Evolutionary conservation across 1,284 basidiomycete species (phyloP).

Genomic region (Ustilago shanxiensis): DNA sequence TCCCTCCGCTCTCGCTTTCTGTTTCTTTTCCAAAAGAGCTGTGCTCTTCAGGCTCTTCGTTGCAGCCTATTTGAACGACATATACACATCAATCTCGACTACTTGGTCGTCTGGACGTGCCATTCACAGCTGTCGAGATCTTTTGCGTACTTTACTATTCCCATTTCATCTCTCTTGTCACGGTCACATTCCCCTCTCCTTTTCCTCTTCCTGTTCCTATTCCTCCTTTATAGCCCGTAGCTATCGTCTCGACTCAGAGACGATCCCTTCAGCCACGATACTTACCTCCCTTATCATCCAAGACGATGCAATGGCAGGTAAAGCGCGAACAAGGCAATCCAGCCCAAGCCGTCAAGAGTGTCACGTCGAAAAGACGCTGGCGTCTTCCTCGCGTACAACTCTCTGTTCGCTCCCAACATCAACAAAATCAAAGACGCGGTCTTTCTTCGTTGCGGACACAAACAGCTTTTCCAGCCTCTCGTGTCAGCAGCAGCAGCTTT

Average conservation of each 20-base stretch:
- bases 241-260: constrained; percentile 32
- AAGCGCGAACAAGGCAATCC: constrained; percentile 17
- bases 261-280: constrained; percentile 25
- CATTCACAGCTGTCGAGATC: constrained; percentile 13
- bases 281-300: background rate
- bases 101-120: constrained; percentile 36
- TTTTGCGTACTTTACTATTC: constrained; percentile 7
- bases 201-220: background rate
- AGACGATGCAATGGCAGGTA: constrained; percentile 48
- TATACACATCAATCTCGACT: constrained; percentile 20
- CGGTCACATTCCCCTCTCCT: background rate
- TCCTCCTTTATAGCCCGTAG: background rate
- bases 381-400: constrained; percentile 41
- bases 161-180: background rate
- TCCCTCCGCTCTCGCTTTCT: constrained; percentile 16
- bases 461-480: constrained; percentile 11
- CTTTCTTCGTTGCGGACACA: constrained; percentile 9
- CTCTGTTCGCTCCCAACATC: constrained; percentile 13
- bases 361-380: constrained; percentile 32
- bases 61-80: constrained; percentile 1
- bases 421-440: background rate
- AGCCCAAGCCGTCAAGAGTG: constrained; percentile 13
- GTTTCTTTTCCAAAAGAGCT: constrained; percentile 42
- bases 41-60: constrained; percentile 32
- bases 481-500: constrained; percentile 13